Evolutionary conservation across 2,329 filamentous ascomycete species (phyloP).

Genomic region (Penicillium sp.): DNA sequence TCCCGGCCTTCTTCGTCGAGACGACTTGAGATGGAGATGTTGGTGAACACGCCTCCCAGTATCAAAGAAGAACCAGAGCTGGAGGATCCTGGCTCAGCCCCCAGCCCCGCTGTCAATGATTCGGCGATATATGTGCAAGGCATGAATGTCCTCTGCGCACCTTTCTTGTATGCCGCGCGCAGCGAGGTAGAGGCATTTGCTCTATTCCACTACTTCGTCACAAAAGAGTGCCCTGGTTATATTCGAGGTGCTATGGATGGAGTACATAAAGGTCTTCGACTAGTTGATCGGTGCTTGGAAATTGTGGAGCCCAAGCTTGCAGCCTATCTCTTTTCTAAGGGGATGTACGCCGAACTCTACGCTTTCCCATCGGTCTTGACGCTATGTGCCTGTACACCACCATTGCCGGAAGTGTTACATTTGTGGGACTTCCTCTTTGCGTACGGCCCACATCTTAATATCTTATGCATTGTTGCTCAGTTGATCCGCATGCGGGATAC

Average conservation of each 20-base stretch:
- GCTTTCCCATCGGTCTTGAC: slow-evolving; percentile 95
- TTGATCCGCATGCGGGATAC: slow-evolving; percentile 83
- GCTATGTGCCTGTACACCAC: slow-evolving; percentile 92
- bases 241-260: slow-evolving; percentile 96
- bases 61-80: slow-evolving; percentile 39
- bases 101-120: slow-evolving; percentile 53
- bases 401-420: slow-evolving; percentile 85
- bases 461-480: slow-evolving; percentile 95
- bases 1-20: slow-evolving; percentile 46
- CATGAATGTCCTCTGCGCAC: slow-evolving; percentile 97
- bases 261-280: slow-evolving; percentile 84
- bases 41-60: slow-evolving; percentile 41
- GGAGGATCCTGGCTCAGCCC: slow-evolving; percentile 17
- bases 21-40: slow-evolving; percentile 50
- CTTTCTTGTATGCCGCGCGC: slow-evolving; percentile 90
- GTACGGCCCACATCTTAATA: slow-evolving; percentile 91
- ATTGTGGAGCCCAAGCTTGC: slow-evolving; percentile 90
- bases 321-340: slow-evolving; percentile 79
- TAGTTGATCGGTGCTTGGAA: slow-evolving; percentile 89
- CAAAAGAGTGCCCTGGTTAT: slow-evolving; percentile 86
- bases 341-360: slow-evolving; percentile 90
- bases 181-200: slow-evolving; percentile 95
- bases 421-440: slow-evolving; percentile 98
- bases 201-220: slow-evolving; percentile 85
- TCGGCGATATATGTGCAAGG: slow-evolving; percentile 93